Base-by-base conservation (phyloP, 1,284 basidiomycete genomes). In the Rhodotorula glutinis region DNA sequence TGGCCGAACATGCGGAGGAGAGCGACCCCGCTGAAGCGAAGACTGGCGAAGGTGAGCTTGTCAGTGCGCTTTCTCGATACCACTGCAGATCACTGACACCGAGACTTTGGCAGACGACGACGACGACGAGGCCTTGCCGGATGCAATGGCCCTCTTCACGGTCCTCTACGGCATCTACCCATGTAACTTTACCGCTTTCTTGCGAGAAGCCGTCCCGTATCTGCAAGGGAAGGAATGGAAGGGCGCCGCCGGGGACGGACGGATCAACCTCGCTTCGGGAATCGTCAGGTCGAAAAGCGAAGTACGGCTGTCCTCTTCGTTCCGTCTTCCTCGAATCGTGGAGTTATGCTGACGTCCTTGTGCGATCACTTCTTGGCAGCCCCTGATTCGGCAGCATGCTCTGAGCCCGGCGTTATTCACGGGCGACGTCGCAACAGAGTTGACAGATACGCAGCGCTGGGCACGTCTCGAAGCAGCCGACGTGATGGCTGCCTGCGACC, bases 151-250 rank as follows among this genome's bases (percentile, higher is more conserved):
- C 30, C 75, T 80, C 47, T 93, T 92, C 80, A 88, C 88, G 11
- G 83, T 85, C 63, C 80, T 94, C 71, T 94, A 92, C 79, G 93
- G 91, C 74, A 84, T 94, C 61, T 94, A 89, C 78, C 91, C 91
- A 3, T 88, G 87, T 81, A 92, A 92, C 80, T 81, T 87, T 55
- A 80, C 93, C 65, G 83, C 82, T 66, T 93, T 93, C 78, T 78
- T 92, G 67, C 85, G 86, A 58, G 79, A 81, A 43, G 89, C 91
- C 4, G 81, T 83, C 29, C 78, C 79, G 54, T 91, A 90, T 75
- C 79, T 94, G 29, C 78, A 78, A 17, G 81, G 83, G 43, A 82
- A 78, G 65, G 75, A 78, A 9, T 79, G 84, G 53, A 79, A 82
- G 58, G 84, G 82, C 54, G 85, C 87, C 5, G 88, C 80, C 23